Base-by-base conservation (phyloP, 1,284 basidiomycete species). In the Melanopsichium pennsylvanicum region DNA sequence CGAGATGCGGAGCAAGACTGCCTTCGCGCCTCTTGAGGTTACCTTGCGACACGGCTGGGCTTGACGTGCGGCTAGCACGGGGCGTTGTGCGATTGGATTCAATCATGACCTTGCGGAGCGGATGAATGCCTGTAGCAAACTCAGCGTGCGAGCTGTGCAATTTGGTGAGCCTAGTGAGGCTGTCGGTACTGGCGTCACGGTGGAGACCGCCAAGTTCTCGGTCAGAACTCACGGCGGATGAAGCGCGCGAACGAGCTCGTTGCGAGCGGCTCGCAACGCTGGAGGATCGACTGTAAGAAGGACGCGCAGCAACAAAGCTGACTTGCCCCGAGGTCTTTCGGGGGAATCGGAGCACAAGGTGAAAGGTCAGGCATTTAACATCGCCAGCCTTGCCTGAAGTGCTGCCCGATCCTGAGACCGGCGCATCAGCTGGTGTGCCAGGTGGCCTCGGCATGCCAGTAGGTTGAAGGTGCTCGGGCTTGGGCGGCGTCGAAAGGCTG, bases 331-430 rank as follows among this genome's bases (percentile, higher is more conserved):
- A 41, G 6, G 47, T 49, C 23, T 44, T 41, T 33, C 59, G 47
- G 8, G 74, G 72, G 43, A 78, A 76, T 38, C 72, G 62, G 10
- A 75, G 54, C 6, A 78, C 66, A 12, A 78, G 35, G 39, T 73
- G 72, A 46, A 78, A 78, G 7, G 62, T 60, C 12, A 78, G 47
- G 36, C 72, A 76, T 26, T 63, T 56, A 44, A 75, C 57, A 25
- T 67, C 56, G 35, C 72, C 70, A 3, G 58, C 38, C 34, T 67
- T 74, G 43, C 67, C 71, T 4, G 60, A 60, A 15, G 71, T 36
- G 25, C 47, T 54, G 16, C 60, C 55, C 5, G 56, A 47, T 4
- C 70, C 61, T 3, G 66, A 56, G 6, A 72, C 64, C 3, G 59
- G 52, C 5, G 73, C 61, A 25, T 61, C 50, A 3, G 61, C 64